A percentile compares a stretch with the other conserved stretches of the same genome.
phyloP scores from a whole-genome alignment of 139 green algal species.

The Edaphochlamys debaryana region DNA sequence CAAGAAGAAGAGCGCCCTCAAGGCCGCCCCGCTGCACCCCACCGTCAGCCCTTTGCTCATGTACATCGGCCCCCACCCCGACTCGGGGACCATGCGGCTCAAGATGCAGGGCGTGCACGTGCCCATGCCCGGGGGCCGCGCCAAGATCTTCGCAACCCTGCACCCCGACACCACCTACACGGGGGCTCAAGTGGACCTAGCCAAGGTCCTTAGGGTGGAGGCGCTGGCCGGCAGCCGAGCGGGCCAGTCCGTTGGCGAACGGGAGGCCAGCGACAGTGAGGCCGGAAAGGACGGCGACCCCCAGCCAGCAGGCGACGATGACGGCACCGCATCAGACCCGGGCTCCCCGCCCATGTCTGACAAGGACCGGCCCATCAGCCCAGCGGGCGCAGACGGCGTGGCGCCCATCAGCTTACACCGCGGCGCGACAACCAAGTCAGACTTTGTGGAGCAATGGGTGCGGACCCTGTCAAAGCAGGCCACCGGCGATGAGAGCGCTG shows the following conservation, averaged over 20 bases:
- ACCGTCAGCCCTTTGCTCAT: background rate
- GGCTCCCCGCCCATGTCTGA: background rate
- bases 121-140: background rate
- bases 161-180: slow-evolving; percentile 31
- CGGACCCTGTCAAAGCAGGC: no score
- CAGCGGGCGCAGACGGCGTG: background rate
- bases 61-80: slow-evolving; percentile 31
- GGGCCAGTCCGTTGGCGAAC: no score
- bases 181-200: slow-evolving; percentile 25
- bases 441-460: no score
- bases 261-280: no score
- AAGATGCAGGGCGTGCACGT: slow-evolving; percentile 16
- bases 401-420: background rate
- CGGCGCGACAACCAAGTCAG: background rate
- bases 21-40: background rate
- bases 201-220: slow-evolving; percentile 7
- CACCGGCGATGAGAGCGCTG: background rate
- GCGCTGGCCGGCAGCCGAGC: background rate
- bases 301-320: background rate
- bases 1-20: slow-evolving; percentile 14
- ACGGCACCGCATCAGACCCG: background rate
- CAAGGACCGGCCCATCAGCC: background rate
- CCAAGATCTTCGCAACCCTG: background rate
- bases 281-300: no score
- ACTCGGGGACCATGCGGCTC: slow-evolving; percentile 35